These are phyloP conservation scores for Helianthus tuberosus DNA, from an alignment of 129 eudicot genomes.

Conservation along the genomic window DNA sequence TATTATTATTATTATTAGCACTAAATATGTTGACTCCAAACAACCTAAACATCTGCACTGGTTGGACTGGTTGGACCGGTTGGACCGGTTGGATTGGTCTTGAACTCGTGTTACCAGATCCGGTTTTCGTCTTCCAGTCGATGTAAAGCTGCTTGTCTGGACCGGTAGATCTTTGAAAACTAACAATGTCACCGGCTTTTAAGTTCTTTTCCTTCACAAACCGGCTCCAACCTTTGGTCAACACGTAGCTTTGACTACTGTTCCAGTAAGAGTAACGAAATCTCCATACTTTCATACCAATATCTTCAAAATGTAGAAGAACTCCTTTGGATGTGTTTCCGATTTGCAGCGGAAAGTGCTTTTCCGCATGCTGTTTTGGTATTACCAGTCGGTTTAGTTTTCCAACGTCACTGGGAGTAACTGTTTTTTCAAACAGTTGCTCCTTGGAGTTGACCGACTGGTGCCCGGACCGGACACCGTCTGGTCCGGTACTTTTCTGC, in stretches of 20 bases:
- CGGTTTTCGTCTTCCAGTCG: constrained; percentile 57
- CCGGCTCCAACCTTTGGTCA: constrained; percentile 96
- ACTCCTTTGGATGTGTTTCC: constrained; percentile 66
- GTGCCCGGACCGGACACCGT: constrained; percentile 33
- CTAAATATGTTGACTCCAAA: constrained; percentile 79
- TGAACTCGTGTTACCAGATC: constrained; percentile 11
- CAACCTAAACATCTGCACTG: constrained; percentile 53
- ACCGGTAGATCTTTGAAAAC: constrained; percentile 67
- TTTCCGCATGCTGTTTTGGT: constrained; percentile 92
- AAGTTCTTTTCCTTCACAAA: constrained; percentile 86
- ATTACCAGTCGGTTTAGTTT: constrained; percentile 82
- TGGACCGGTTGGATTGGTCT: constrained; percentile 29
- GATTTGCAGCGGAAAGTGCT: constrained; percentile 72
- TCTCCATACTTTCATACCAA: constrained; percentile 78
- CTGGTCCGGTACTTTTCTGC: background rate
- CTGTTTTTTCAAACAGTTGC: constrained; percentile 71
- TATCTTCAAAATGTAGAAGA: constrained; percentile 79
- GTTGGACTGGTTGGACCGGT: constrained; percentile 11
- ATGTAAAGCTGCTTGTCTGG: constrained; percentile 73
- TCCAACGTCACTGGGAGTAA: constrained; percentile 92
- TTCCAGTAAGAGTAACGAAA: constrained; percentile 93
- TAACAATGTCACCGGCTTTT: constrained; percentile 78
- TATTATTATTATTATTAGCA: constrained; percentile 19
- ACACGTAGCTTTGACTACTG: constrained; percentile 85
- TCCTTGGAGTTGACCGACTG: constrained; percentile 37